phyloP scores from a whole-genome alignment of 306 rosid species.

The Vicia villosa region DNA sequence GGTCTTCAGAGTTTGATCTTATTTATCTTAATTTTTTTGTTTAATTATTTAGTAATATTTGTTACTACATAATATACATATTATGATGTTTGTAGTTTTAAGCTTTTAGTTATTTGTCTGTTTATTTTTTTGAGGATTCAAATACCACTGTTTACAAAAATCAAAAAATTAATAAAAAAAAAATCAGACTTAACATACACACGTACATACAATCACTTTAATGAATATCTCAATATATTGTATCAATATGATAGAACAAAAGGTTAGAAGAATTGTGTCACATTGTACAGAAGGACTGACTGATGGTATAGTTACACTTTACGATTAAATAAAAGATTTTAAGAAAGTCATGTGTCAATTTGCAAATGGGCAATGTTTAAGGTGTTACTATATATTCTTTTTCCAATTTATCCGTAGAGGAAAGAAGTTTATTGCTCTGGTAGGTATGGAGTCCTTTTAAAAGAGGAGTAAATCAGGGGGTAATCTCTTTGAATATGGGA shows the following conservation, averaged over 20 bases:
- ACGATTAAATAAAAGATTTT: background rate
- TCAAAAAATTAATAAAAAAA: too few relatives aligned
- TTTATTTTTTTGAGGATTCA: background rate
- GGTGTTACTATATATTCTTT: background rate
- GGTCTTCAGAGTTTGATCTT: background rate
- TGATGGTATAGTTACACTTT: background rate
- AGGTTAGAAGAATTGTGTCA: background rate
- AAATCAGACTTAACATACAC: too few relatives aligned
- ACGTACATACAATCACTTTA: too few relatives aligned
- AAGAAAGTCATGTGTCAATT: background rate
- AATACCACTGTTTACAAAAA: too few relatives aligned
- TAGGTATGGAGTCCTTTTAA: background rate
- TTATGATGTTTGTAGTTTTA: background rate
- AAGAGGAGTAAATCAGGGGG: background rate
- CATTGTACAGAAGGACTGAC: background rate
- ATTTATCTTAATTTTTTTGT: background rate
- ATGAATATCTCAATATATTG: background rate
- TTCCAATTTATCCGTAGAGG: background rate
- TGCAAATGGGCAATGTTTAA: background rate
- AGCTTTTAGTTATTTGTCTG: background rate
- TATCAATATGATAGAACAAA: background rate
- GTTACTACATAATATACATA: background rate
- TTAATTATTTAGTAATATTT: background rate
- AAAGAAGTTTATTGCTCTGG: background rate
- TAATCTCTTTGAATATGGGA: constrained; percentile 8